Percentiles rank a stretch among this genome's conserved stretches.
Evolutionary conservation across 495 filamentous ascomycete genomes (phyloP).

Genomic region (Oidiodendron maius): DNA sequence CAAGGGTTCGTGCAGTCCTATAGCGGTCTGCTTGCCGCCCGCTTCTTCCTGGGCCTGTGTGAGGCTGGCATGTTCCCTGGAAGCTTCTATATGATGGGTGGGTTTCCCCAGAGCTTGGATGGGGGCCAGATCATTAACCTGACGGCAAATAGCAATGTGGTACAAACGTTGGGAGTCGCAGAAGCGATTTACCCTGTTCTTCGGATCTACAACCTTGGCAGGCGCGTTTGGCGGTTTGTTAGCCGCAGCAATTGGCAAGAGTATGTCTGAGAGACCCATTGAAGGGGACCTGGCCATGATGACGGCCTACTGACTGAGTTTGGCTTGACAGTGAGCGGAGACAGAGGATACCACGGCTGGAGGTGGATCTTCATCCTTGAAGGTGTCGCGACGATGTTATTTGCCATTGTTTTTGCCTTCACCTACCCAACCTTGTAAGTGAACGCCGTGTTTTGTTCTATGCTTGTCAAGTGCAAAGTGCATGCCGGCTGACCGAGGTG

Average conservation of each 20-base stretch:
- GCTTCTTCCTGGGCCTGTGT: constrained; percentile 83
- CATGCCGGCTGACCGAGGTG: too few species aligned
- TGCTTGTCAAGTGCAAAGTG: too few species aligned
- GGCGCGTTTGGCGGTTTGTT: constrained; percentile 84
- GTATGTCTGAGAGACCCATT: too few species aligned
- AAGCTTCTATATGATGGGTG: constrained; percentile 67
- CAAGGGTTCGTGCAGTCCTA: constrained; percentile 80
- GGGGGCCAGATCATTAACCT: too few species aligned
- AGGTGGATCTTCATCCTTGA: constrained; percentile 77
- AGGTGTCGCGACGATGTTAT: constrained; percentile 63
- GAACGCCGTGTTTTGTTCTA: constrained; percentile 46
- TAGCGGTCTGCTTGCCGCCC: constrained; percentile 69
- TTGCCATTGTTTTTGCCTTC: constrained; percentile 77
- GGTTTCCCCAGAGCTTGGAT: too few species aligned
- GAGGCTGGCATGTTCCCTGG: constrained; percentile 91
- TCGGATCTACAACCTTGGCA: constrained; percentile 72
- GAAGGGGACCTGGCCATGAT: too few species aligned
- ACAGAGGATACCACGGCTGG: constrained; percentile 74
- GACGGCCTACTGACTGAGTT: too few species aligned
- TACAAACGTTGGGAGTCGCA: constrained; percentile 84
- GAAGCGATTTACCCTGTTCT: constrained; percentile 87
- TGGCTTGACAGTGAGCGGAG: too few species aligned
- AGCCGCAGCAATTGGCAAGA: constrained; percentile 79
- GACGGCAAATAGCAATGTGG: too few species aligned
- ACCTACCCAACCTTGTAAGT: constrained; percentile 72